Conservation (phyloP, 2,329 filamentous ascomycete genomes). For the Aspergillus sp. region DNA sequence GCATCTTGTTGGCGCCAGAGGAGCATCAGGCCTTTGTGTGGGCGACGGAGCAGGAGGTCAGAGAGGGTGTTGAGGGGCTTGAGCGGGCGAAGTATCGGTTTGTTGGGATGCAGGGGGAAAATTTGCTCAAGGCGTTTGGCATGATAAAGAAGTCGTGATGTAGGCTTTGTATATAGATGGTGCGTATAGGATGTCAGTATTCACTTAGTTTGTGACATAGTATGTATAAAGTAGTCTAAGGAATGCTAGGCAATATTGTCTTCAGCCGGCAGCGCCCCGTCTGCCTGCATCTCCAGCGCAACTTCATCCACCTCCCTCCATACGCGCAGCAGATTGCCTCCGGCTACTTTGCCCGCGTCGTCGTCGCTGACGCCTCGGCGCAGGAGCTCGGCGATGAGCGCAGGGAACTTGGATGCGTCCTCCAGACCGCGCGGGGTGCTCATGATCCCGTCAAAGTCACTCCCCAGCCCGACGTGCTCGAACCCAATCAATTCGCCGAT, state of each 20-base stretch:
- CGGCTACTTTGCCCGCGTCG: conserved; percentile 72
- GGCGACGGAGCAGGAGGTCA: conserved; percentile 37
- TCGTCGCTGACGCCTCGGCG: conserved; percentile 68
- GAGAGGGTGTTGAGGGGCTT: conserved; percentile 8
- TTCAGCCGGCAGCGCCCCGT: conserved; percentile 48
- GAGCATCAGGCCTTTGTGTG: conserved; percentile 39
- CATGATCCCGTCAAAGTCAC: conserved; percentile 74
- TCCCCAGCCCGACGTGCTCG: conserved; percentile 82
- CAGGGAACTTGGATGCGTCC: conserved; percentile 80
- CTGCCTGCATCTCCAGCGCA: conserved; percentile 61
- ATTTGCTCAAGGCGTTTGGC: conserved; percentile 22
- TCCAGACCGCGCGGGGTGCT: conserved; percentile 70
- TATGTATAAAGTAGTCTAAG: too few relatives aligned
- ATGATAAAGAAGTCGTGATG: neutral
- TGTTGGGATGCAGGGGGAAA: conserved; percentile 20
- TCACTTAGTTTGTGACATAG: conserved; percentile 9
- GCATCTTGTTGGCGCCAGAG: conserved; percentile 27
- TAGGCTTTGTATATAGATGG: too few relatives aligned
- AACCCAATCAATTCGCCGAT: conserved; percentile 83
- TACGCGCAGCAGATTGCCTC: conserved; percentile 77
- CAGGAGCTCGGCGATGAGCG: conserved; percentile 72
- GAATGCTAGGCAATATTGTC: conserved; percentile 22
- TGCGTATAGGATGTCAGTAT: neutral
- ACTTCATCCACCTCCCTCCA: conserved; percentile 77
- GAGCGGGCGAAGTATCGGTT: conserved; percentile 18